Evolutionary conservation across 1,284 basidiomycete genomes (phyloP).

Genomic region (Hortiboletus rubellus): DNA sequence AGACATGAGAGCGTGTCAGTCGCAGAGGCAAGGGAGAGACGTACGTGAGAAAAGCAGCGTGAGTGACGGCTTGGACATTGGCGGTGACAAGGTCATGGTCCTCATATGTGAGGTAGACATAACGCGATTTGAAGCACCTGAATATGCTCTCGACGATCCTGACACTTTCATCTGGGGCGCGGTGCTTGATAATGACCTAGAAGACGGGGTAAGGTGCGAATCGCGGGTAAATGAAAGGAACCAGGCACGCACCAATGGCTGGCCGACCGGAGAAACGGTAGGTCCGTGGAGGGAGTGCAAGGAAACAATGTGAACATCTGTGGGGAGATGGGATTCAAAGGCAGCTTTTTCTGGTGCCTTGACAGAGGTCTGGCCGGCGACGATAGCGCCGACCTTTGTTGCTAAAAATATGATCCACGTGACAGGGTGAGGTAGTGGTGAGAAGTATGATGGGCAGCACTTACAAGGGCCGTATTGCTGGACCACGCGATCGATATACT

Average conservation of each 20-base stretch:
- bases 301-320: constrained; percentile 87
- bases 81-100: constrained; percentile 97
- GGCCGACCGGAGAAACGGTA: constrained; percentile 85
- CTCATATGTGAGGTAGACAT: constrained; percentile 92
- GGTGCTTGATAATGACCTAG: constrained; percentile 88
- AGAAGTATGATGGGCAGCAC: constrained; percentile 28
- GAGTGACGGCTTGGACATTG: constrained; percentile 97
- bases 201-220: not conserved
- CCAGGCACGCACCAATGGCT: constrained; percentile 73
- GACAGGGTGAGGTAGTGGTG: not conserved
- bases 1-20: not conserved
- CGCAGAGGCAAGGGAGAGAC: constrained; percentile 4
- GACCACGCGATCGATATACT: constrained; percentile 84
- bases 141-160: constrained; percentile 84
- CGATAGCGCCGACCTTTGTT: constrained; percentile 90
- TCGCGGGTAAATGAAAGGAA: not conserved
- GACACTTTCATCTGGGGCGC: constrained; percentile 76
- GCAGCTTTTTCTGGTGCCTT: constrained; percentile 93
- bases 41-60: constrained; percentile 95
- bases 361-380: constrained; percentile 95
- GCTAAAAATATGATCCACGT: constrained; percentile 47
- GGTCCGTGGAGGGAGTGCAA: constrained; percentile 96
- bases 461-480: constrained; percentile 87
- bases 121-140: constrained; percentile 79
- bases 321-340: constrained; percentile 66